Percentiles rank a stretch among this genome's conserved stretches.
phyloP scores from a whole-genome alignment of 352 stramenopile species.

The Phytophthora capsici region DNA sequence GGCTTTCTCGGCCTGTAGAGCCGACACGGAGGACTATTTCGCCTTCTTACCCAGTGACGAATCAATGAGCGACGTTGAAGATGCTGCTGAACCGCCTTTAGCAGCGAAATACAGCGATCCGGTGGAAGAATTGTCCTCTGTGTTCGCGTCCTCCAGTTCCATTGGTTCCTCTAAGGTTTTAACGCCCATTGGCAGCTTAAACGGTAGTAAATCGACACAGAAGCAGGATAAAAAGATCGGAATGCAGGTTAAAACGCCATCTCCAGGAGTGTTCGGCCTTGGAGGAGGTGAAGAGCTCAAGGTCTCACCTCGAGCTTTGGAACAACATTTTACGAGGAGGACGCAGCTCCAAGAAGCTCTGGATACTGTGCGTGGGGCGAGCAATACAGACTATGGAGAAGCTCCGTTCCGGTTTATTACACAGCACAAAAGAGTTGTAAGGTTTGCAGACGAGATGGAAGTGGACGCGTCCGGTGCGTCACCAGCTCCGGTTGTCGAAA shows the following conservation, averaged over 20 bases:
- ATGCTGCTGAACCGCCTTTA: conserved; percentile 10
- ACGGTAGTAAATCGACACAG: neutral
- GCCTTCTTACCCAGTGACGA: conserved; percentile 67
- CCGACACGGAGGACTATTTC: conserved; percentile 64
- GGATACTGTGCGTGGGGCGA: conserved; percentile 27
- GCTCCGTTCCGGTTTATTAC: conserved; percentile 58
- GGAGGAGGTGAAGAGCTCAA: conserved; percentile 40
- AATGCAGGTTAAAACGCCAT: conserved; percentile 3
- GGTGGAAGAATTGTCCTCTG: conserved; percentile 38
- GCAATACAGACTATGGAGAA: conserved; percentile 26
- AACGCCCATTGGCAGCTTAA: conserved; percentile 37
- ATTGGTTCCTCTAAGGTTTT: conserved; percentile 31
- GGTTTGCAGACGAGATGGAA: conserved; percentile 30
- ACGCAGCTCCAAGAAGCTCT: conserved; percentile 57
- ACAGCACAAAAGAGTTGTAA: conserved; percentile 15
- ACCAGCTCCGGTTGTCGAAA: conserved; percentile 18
- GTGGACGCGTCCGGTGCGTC: conserved; percentile 10
- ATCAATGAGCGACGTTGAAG: conserved; percentile 47
- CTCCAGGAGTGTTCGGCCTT: conserved; percentile 25
- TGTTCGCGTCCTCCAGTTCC: conserved; percentile 30
- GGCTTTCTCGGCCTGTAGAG: conserved; percentile 35
- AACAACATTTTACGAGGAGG: conserved; percentile 43
- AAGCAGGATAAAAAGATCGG: neutral
- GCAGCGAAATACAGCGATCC: conserved; percentile 12
- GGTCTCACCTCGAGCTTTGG: conserved; percentile 44